phyloP scores from a whole-genome alignment of 1,284 basidiomycete species.

The Hypsizygus ulmarius region DNA sequence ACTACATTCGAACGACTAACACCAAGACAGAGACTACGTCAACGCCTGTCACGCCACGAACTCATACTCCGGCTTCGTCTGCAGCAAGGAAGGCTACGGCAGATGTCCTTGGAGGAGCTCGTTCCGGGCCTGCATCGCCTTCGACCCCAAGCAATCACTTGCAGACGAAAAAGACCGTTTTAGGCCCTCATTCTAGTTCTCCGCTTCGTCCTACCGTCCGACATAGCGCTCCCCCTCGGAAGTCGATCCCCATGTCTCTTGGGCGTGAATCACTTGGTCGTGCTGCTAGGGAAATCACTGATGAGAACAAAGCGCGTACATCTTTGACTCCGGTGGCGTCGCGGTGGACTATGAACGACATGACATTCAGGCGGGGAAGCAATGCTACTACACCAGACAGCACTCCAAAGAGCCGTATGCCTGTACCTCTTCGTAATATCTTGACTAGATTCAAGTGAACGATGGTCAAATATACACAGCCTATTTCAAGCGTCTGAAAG shows the following conservation, averaged over 20 bases:
- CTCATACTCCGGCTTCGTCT: slow-evolving; percentile 1
- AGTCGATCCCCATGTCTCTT: slow-evolving; percentile 16
- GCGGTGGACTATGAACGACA: slow-evolving; percentile 30
- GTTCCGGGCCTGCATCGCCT: slow-evolving; percentile 8
- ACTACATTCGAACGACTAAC: slow-evolving; percentile 10
- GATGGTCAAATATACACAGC: too few species aligned
- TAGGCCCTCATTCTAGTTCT: slow-evolving; percentile 9
- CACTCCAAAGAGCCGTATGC: slow-evolving; percentile 41
- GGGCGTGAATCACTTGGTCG: slow-evolving; percentile 32
- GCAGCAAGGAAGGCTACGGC: background rate
- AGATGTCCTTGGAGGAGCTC: background rate
- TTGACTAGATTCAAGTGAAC: slow-evolving; percentile 44
- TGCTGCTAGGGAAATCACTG: slow-evolving; percentile 24
- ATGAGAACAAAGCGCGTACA: slow-evolving; percentile 24
- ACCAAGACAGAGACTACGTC: slow-evolving; percentile 2
- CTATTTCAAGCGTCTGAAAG: too few species aligned
- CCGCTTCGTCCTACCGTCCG: slow-evolving; percentile 9
- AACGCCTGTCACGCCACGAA: slow-evolving; percentile 1
- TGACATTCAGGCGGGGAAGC: slow-evolving; percentile 26
- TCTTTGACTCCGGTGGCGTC: slow-evolving; percentile 14
- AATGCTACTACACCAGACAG: slow-evolving; percentile 18
- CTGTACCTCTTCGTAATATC: slow-evolving; percentile 45
- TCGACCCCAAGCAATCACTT: slow-evolving; percentile 2
- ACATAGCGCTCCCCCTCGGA: slow-evolving; percentile 11
- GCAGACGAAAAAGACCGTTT: slow-evolving; percentile 3